phyloP scores from a whole-genome alignment of 163 green algal species.

The Scenedesmus sp. region DNA sequence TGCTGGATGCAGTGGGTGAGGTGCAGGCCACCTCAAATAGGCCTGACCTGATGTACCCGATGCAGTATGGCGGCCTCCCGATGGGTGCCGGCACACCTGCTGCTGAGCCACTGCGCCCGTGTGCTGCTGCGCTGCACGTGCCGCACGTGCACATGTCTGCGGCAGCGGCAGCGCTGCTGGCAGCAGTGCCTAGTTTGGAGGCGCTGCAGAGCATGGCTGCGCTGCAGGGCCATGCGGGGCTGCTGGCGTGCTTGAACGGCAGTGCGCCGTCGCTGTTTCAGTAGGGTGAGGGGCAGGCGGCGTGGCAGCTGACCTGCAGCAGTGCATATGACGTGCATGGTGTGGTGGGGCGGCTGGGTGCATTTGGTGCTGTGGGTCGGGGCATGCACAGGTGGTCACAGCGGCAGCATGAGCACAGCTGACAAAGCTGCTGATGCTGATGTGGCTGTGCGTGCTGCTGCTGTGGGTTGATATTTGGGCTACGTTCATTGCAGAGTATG shows the following conservation, averaged over 20 bases:
- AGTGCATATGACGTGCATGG: not conserved
- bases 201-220: constrained; percentile 32
- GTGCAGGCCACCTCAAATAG: constrained; percentile 25
- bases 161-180: constrained; percentile 38
- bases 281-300: not conserved
- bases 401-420: not conserved
- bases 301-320: not conserved
- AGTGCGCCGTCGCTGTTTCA: constrained; percentile 24
- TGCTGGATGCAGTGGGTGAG: constrained; percentile 49
- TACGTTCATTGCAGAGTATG: not conserved
- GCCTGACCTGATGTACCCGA: constrained; percentile 40
- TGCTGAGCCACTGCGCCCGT: not conserved
- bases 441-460: not conserved
- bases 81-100: not conserved
- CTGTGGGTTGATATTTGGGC: not conserved
- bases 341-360: not conserved
- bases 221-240: constrained; percentile 1
- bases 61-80: constrained; percentile 41
- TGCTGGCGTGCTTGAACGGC: constrained; percentile 36
- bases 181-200: constrained; percentile 40
- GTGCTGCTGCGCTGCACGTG: constrained; percentile 13
- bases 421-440: not conserved
- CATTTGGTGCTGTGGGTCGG: not conserved
- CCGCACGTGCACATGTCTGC: constrained; percentile 21
- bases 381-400: not conserved